A percentile compares a stretch with the other conserved stretches of the same genome.
Evolutionary conservation across 768 basidiomycete species (phyloP).

Genomic region (Podaxis sp.): DNA sequence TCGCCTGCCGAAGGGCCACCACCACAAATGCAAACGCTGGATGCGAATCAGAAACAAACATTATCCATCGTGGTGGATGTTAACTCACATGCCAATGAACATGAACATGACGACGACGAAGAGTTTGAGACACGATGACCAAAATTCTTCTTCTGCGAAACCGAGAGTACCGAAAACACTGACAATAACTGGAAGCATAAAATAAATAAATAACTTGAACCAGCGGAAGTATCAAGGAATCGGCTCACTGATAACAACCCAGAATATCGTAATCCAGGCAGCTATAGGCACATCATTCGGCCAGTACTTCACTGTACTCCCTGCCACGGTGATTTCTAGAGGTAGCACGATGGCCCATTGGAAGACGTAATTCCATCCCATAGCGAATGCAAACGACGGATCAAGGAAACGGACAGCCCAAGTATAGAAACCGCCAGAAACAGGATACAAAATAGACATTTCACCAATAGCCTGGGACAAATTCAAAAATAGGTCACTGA

Average conservation of each 20-base stretch:
- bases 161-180: constrained; percentile 44
- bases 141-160: constrained; percentile 48
- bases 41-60: not conserved
- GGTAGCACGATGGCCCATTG: constrained; percentile 46
- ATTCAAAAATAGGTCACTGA: not conserved
- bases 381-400: constrained; percentile 45
- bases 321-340: constrained; percentile 44
- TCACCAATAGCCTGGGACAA: constrained; percentile 40
- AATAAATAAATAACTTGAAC: not conserved
- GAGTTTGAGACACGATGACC: constrained; percentile 49
- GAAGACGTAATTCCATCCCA: constrained; percentile 50
- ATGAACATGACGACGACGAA: constrained; percentile 44
- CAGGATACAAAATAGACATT: constrained; percentile 48
- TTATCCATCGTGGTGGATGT: not conserved
- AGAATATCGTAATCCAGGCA: constrained; percentile 46
- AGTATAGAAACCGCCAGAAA: constrained; percentile 49
- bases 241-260: constrained; percentile 34
- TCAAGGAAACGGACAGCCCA: constrained; percentile 45
- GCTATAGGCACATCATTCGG: constrained; percentile 36
- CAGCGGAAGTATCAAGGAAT: not conserved
- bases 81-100: constrained; percentile 41
- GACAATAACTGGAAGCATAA: constrained; percentile 28
- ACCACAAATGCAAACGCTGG: constrained; percentile 40
- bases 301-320: constrained; percentile 45
- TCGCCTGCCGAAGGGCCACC: constrained; percentile 36